Conservation (phyloP, 179 eudicot species). For the Actinidia chinensis region DNA sequence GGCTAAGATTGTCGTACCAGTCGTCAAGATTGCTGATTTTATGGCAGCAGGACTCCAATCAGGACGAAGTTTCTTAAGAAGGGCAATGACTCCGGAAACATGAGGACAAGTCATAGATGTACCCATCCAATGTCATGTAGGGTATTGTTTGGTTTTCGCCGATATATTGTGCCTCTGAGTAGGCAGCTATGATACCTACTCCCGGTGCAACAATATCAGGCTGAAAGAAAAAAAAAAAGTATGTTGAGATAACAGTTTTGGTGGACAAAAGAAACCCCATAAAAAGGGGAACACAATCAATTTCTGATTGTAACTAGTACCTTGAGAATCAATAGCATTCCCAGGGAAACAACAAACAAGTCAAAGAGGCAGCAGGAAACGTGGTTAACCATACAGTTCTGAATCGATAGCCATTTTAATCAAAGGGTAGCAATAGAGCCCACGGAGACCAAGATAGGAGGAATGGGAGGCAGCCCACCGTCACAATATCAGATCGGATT, state of each 20-base stretch:
- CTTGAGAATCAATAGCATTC: too few species aligned
- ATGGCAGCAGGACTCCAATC: slow-evolving; percentile 27
- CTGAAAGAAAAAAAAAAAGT: slow-evolving; percentile 19
- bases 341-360: too few species aligned
- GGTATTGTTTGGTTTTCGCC: slow-evolving; percentile 30
- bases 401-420: too few species aligned
- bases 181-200: slow-evolving; percentile 50
- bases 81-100: slow-evolving; percentile 20
- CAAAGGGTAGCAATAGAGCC: too few species aligned
- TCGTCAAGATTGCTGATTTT: slow-evolving; percentile 70
- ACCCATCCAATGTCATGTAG: slow-evolving; percentile 38
- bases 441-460: too few species aligned
- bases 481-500: too few species aligned
- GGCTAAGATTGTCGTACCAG: slow-evolving; percentile 39
- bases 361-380: too few species aligned
- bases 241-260: neutral
- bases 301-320: too few species aligned
- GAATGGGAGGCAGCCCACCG: too few species aligned
- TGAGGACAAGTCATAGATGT: slow-evolving; percentile 81
- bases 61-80: slow-evolving; percentile 19
- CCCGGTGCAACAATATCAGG: slow-evolving; percentile 66
- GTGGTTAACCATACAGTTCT: too few species aligned
- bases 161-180: slow-evolving; percentile 27
- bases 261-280: too few species aligned
- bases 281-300: too few species aligned